Evolutionary conservation across 306 rosid genomes (phyloP).

Genomic region (Cercis canadensis): DNA sequence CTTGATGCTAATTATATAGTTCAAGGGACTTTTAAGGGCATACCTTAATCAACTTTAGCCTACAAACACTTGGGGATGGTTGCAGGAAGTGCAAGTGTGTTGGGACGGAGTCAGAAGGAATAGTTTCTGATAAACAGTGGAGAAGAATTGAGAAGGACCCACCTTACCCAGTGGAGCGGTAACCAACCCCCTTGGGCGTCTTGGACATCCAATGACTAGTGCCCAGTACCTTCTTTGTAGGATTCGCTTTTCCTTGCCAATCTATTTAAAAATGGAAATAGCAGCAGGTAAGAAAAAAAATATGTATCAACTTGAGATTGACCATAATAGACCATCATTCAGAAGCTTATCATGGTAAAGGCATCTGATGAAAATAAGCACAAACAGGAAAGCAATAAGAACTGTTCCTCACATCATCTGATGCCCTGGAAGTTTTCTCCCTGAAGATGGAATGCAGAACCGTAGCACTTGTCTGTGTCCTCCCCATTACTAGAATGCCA

Average conservation of each 20-base stretch:
- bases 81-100: conserved; percentile 2
- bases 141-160: conserved; percentile 36
- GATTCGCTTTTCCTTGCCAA: conserved; percentile 48
- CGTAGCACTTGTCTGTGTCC: conserved; percentile 78
- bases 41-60: neutral
- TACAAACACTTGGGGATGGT: neutral
- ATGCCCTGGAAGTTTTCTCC: conserved; percentile 76
- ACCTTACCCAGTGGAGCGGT: conserved; percentile 89
- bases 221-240: conserved; percentile 82
- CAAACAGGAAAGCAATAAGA: neutral
- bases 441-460: conserved; percentile 84
- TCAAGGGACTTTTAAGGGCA: too few relatives aligned
- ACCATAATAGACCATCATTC: neutral
- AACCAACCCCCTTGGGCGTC: conserved; percentile 66
- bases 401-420: conserved; percentile 57
- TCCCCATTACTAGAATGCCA: conserved; percentile 91
- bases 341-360: conserved; percentile 6
- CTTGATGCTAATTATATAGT: neutral
- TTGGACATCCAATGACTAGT: conserved; percentile 92
- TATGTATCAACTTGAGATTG: conserved; percentile 32
- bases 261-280: conserved; percentile 38
- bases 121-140: conserved; percentile 24
- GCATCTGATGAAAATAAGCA: conserved; percentile 8
- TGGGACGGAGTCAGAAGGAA: neutral
- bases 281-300: conserved; percentile 28